Conservation (phyloP, 495 filamentous ascomycete species). For the Neurospora cerealis region DNA sequence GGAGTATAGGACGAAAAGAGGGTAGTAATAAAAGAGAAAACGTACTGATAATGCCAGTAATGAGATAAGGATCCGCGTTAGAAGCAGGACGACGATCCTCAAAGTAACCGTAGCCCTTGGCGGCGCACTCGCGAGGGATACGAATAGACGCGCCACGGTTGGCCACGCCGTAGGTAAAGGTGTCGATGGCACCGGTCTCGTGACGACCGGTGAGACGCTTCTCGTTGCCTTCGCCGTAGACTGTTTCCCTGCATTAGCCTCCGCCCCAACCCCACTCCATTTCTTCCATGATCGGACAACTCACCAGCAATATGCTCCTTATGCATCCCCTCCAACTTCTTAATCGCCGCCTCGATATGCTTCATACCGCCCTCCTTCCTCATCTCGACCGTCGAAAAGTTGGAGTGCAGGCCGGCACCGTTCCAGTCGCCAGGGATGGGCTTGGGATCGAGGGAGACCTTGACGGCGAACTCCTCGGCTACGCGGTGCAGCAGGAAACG, state of each 20-base stretch:
- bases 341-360: conserved; percentile 55
- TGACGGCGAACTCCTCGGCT: conserved; percentile 85
- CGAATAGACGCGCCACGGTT: conserved; percentile 79
- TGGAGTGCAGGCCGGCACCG: conserved; percentile 85
- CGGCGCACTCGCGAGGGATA: conserved; percentile 75
- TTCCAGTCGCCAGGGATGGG: conserved; percentile 96
- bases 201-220: conserved; percentile 78
- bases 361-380: conserved; percentile 84
- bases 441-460: conserved; percentile 89
- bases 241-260: neutral
- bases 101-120: conserved; percentile 92
- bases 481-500: conserved; percentile 89
- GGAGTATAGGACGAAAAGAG: neutral
- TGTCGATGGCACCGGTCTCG: conserved; percentile 81
- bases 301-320: conserved; percentile 71
- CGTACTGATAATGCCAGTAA: conserved; percentile 3
- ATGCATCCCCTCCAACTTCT: conserved; percentile 62
- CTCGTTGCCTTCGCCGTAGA: conserved; percentile 87
- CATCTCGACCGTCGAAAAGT: conserved; percentile 74
- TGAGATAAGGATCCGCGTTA: conserved; percentile 79
- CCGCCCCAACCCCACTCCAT: neutral
- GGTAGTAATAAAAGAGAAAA: neutral
- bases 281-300: neutral
- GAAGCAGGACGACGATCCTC: conserved; percentile 88
- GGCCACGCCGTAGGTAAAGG: conserved; percentile 86